Percentiles rank a stretch among this genome's conserved stretches.
phyloP scores from a whole-genome alignment of 129 eudicot species.

The Logfia minima region DNA sequence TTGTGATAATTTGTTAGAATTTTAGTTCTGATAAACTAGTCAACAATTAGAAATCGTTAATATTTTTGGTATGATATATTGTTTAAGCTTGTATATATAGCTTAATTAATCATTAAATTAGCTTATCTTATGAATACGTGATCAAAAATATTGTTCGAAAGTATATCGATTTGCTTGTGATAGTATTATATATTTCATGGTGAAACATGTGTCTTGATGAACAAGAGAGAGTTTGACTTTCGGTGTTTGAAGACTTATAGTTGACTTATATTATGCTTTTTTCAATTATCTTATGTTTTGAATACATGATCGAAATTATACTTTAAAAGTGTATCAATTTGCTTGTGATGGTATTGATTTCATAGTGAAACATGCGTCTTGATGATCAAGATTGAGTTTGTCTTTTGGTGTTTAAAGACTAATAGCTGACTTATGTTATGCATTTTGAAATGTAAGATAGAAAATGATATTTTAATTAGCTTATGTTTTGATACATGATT shows the following conservation, averaged over 20 bases:
- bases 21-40: constrained; percentile 19
- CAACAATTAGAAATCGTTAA: background rate
- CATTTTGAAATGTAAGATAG: background rate
- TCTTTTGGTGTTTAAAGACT: constrained; percentile 2
- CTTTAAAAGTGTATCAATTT: background rate
- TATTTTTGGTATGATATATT: background rate
- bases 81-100: constrained; percentile 9
- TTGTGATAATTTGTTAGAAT: constrained; percentile 7
- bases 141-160: background rate
- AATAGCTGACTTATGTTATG: background rate
- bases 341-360: background rate
- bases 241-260: background rate
- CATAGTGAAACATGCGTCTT: background rate
- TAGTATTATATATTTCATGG: background rate
- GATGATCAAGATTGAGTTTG: background rate
- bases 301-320: background rate
- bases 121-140: background rate
- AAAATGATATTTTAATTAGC: background rate
- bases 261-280: background rate
- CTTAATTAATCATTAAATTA: background rate
- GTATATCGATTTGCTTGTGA: background rate
- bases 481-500: background rate
- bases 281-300: background rate
- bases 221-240: constrained; percentile 10
- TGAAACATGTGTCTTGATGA: background rate